phyloP scores from a whole-genome alignment of 73 alveolate species.

The Paramecium bursaria region DNA sequence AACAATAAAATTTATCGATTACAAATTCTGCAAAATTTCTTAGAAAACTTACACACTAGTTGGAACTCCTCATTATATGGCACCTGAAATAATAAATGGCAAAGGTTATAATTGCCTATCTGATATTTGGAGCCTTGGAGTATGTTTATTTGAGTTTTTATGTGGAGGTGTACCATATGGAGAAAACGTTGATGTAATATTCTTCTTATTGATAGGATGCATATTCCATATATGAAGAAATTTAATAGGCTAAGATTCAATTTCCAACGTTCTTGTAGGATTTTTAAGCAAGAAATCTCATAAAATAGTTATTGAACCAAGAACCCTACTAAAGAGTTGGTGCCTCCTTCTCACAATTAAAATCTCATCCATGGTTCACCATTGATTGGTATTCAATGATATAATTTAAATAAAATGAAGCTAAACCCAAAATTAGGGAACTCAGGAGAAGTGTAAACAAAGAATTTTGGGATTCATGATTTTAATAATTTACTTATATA shows the following conservation, averaged over 20 bases:
- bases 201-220: slow-evolving; percentile 65
- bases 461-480: too few species aligned
- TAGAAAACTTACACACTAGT: slow-evolving; percentile 13
- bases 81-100: slow-evolving; percentile 76
- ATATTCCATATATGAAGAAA: slow-evolving; percentile 74
- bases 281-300: slow-evolving; percentile 29
- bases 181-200: slow-evolving; percentile 68
- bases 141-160: slow-evolving; percentile 77
- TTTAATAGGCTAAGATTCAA: slow-evolving; percentile 17
- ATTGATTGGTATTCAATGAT: slow-evolving; percentile 14
- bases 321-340: slow-evolving; percentile 62
- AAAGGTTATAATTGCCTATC: slow-evolving; percentile 64
- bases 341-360: slow-evolving; percentile 55
- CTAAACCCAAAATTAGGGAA: too few species aligned
- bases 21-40: slow-evolving; percentile 7
- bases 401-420: too few species aligned
- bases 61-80: slow-evolving; percentile 75
- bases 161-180: slow-evolving; percentile 86
- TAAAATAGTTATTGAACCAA: slow-evolving; percentile 30
- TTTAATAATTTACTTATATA: too few species aligned
- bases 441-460: too few species aligned
- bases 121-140: slow-evolving; percentile 73
- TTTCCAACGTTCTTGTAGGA: slow-evolving; percentile 62
- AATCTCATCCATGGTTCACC: slow-evolving; percentile 67
- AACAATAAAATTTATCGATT: slow-evolving; percentile 18